These are phyloP conservation scores for Asterella californica DNA, from an alignment of 225 moss, liverwort and hornwort species.

Conservation along the genomic window DNA sequence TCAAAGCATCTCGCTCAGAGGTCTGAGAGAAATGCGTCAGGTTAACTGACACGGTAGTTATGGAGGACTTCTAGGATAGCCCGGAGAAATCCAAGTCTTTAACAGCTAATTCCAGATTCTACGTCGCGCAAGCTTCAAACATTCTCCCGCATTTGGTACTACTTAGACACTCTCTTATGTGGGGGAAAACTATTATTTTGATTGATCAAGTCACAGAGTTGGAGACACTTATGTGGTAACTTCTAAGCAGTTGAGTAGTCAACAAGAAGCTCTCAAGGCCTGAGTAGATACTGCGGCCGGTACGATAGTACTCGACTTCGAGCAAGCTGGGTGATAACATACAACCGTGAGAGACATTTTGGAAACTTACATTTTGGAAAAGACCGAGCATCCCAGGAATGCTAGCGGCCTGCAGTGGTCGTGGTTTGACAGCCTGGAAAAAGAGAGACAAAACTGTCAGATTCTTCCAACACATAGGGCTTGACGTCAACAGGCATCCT, in stretches of 20 bases:
- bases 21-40: not conserved
- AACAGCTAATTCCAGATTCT: not conserved
- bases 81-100: not conserved
- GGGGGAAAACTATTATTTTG: no score
- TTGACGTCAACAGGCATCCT: not conserved
- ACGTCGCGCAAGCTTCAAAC: no score
- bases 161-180: no score
- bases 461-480: no score
- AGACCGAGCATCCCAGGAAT: slow-evolving; percentile 99
- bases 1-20: not conserved
- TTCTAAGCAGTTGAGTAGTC: no score
- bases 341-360: not conserved
- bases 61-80: not conserved
- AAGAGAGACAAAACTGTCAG: slow-evolving; percentile 8
- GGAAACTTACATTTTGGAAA: slow-evolving; percentile 79
- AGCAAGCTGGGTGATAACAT: not conserved
- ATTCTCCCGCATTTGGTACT: no score
- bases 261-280: no score
- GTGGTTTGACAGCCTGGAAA: slow-evolving; percentile 86
- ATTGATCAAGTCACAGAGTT: no score
- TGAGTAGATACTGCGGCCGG: no score
- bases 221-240: no score
- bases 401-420: slow-evolving; percentile 97
- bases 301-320: not conserved
- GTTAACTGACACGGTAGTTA: not conserved